Evolutionary conservation across 1,284 basidiomycete species (phyloP), one percentile per base, ranked within the genome.

Genomic region (Sphagnurus paluster): DNA sequence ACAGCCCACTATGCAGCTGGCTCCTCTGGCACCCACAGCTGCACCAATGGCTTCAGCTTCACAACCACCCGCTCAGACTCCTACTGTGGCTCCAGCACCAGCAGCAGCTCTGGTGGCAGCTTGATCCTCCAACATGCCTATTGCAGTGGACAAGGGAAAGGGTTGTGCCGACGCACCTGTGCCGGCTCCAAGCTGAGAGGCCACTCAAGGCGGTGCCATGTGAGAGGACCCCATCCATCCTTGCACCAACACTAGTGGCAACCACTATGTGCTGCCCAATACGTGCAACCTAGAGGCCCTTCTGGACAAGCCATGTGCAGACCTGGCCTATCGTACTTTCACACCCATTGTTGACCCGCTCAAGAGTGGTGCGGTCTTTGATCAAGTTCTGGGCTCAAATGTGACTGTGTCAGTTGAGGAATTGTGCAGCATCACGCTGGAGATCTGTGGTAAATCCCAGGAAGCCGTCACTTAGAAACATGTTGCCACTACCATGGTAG

Each of bases 401-500:
- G 21, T 42, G 13, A 33, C 28, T 23, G 14, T 33, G 4, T 42
- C 29, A 1, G 26, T 32, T 2, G 28, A 20, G 6, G 30, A 42
- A n/a, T 20, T 42, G 3, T 33, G 28, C 13, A 30, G 39, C 11
- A 17, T 40, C 4, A 10, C 39, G 3, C 39, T 28, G 3, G 28
- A 40, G 5, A 40, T 40, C 23, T 3, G 23, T 10, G 19, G 28
- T 6, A 20, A 40, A 30, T 40, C 30, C 17, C n/a, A 20, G 4
- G 39, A 40, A n/a, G 39, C 39, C 8, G 39, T 40, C 8, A 29
- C 39, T 2, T 17, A 14, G n/a, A 40, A 30, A 30, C 28, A n/a
- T 3, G 5, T 24, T 10, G 17, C n/a, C 7, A 28, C 24, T 20
- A 20, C 19, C 2, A 19, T 14, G 4, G 16, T 38, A 24, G 36